Percentiles rank a stretch among this genome's conserved stretches.
phyloP scores from a whole-genome alignment of 2,329 filamentous ascomycete species.

The Colletotrichum cordylinicola region DNA sequence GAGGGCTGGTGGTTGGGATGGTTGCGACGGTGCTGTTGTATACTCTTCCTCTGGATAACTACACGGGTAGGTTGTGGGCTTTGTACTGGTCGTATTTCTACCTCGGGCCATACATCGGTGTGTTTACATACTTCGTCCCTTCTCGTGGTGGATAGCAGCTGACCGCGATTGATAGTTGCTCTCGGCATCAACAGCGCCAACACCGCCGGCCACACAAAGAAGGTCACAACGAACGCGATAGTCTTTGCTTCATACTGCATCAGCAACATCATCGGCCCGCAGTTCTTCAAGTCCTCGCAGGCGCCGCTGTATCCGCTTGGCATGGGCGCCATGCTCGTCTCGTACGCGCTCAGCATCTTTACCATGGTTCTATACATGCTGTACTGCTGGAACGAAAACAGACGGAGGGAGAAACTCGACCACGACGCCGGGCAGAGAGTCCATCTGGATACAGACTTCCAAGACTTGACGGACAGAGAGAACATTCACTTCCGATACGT shows the following conservation, averaged over 20 bases:
- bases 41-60: background rate
- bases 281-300: constrained; percentile 31
- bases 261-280: constrained; percentile 35
- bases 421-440: background rate
- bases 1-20: background rate
- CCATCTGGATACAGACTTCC: background rate
- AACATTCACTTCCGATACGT: background rate
- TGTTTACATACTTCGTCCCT: background rate
- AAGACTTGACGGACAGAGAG: background rate
- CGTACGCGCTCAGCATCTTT: constrained; percentile 26
- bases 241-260: constrained; percentile 6
- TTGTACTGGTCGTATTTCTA: background rate
- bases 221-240: background rate
- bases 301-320: constrained; percentile 32
- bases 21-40: background rate
- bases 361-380: background rate
- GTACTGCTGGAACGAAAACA: background rate
- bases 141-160: background rate
- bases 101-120: background rate
- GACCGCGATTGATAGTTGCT: background rate
- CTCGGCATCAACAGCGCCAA: background rate
- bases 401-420: background rate
- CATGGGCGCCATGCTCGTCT: constrained; percentile 30
- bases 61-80: background rate
- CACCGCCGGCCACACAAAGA: background rate